Base-by-base conservation (phyloP, 495 filamentous ascomycete genomes). In the Chaetomium cochliodes region DNA sequence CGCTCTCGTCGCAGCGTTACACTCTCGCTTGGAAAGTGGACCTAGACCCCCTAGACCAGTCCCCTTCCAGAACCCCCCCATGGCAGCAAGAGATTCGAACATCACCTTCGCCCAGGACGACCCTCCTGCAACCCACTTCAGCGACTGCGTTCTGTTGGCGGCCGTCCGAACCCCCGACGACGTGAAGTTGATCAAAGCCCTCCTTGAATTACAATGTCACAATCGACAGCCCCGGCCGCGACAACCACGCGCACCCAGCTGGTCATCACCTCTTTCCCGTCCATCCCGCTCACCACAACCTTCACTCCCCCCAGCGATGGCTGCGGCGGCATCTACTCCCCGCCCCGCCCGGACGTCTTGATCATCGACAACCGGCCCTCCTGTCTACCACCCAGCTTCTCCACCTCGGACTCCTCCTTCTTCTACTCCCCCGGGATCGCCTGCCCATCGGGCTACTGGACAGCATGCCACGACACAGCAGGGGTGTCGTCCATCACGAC, bases 401-500 rank as follows among this genome's bases (percentile, higher is more conserved):
- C 54, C 55, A 58, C 55, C 46, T 46, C 60, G 13, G 25, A 62
- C 60, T 33, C 60, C 20, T 23, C 33, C 22, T 58, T 58, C 46
- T 65, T 28, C 63, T 65, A 52, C 47, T 65, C 63, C 30, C 63
- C 63, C 8, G 62, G 63, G 26, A 52, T 65, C 46, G 54, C 63
- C 30, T 65, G 63, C 55, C 63, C 63, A 8, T 13, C 20, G 1
- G 63, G 63, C 46, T 65, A 65, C 39, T 58, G 54, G 54, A 65
- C 63, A 7, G 63, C 63, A 12, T 65, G 63, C 47, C 56, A 58
- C 63, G 63, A 65, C 63, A 65, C 63, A 5, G 16, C 54, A 28
- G 63, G 63, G 26, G 63, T 28, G 33, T 9, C 44, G 16, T 52
- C 63, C 46, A 59, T 65, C 54, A 65, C 63, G 16, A 65, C 63